Evolutionary conservation across 2,329 filamentous ascomycete species (phyloP).

Genomic region (Drechslerella dactyloides): DNA sequence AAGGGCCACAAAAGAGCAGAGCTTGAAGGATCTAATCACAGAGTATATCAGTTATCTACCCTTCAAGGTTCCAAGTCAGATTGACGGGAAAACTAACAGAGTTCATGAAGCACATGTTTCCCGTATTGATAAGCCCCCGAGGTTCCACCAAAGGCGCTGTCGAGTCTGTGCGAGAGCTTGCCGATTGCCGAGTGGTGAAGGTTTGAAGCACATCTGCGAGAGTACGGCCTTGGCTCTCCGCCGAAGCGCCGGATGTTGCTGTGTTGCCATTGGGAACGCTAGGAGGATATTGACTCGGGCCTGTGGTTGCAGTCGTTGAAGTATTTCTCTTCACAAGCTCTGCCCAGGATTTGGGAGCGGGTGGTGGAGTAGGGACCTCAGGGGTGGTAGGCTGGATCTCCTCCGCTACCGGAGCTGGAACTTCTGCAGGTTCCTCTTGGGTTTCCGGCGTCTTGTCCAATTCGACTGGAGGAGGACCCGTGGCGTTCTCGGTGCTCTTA

Average conservation of each 20-base stretch:
- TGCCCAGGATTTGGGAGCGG: slow-evolving; percentile 65
- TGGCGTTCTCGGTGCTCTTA: slow-evolving; percentile 51
- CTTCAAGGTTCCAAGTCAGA: not conserved
- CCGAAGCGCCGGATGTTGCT: slow-evolving; percentile 51
- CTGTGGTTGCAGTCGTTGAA: slow-evolving; percentile 55
- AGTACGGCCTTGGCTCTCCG: slow-evolving; percentile 65
- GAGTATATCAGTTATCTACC: not conserved
- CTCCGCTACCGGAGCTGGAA: slow-evolving; percentile 35
- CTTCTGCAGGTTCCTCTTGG: slow-evolving; percentile 24
- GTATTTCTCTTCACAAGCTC: slow-evolving; percentile 64
- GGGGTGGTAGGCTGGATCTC: slow-evolving; percentile 50
- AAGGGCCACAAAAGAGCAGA: slow-evolving; percentile 89
- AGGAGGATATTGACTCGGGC: slow-evolving; percentile 55
- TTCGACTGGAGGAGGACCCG: slow-evolving; percentile 43
- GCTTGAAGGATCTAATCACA: slow-evolving; percentile 82
- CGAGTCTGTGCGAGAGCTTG: slow-evolving; percentile 61
- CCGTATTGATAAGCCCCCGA: slow-evolving; percentile 90
- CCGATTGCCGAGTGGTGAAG: slow-evolving; percentile 65
- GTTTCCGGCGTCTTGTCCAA: slow-evolving; percentile 8
- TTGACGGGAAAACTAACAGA: slow-evolving; percentile 70
- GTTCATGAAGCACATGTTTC: slow-evolving; percentile 99
- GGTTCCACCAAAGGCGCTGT: slow-evolving; percentile 87
- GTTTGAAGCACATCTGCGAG: slow-evolving; percentile 77
- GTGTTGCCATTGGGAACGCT: slow-evolving; percentile 56
- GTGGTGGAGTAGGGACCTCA: slow-evolving; percentile 52